phyloP scores from a whole-genome alignment of 257 asterid genomes.

The Voacanga thouarsii region DNA sequence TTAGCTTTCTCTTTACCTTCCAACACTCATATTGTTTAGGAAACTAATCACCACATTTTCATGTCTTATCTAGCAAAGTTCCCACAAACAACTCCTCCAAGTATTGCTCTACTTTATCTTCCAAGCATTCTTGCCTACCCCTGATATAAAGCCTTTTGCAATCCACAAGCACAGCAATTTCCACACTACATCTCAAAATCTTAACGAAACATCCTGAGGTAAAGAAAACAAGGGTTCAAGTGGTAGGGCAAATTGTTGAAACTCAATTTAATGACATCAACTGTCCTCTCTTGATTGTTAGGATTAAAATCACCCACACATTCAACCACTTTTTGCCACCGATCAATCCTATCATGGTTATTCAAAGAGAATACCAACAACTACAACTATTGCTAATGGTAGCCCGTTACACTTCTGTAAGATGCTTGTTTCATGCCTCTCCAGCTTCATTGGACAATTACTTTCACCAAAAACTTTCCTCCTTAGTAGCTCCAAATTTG shows the following conservation, averaged over 20 bases:
- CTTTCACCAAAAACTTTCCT: slow-evolving; percentile 19
- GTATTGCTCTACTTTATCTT: slow-evolving; percentile 23
- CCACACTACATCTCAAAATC: slow-evolving; percentile 25
- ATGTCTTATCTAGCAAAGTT: no score
- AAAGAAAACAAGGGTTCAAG: slow-evolving; percentile 29
- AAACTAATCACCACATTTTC: no score
- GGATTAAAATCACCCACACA: slow-evolving; percentile 13
- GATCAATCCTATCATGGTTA: background rate
- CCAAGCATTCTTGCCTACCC: slow-evolving; percentile 3
- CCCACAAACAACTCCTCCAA: slow-evolving; percentile 21
- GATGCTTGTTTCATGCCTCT: slow-evolving; percentile 18
- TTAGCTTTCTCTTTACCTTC: no score
- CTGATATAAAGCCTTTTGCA: slow-evolving; percentile 27
- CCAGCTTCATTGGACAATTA: slow-evolving; percentile 22
- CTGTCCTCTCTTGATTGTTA: slow-evolving; percentile 1
- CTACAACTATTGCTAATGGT: slow-evolving; percentile 27
- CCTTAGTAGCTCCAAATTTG: slow-evolving; percentile 3
- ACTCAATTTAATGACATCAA: slow-evolving; percentile 20
- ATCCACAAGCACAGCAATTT: slow-evolving; percentile 27
- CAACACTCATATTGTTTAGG: no score
- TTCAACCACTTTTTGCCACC: slow-evolving; percentile 25
- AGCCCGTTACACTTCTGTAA: slow-evolving; percentile 23
- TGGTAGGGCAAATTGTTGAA: slow-evolving; percentile 25
- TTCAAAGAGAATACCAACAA: slow-evolving; percentile 25
- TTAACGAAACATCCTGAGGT: slow-evolving; percentile 24